Conservation (phyloP, 805 yeast genomes). For the Candida morakotiae region DNA sequence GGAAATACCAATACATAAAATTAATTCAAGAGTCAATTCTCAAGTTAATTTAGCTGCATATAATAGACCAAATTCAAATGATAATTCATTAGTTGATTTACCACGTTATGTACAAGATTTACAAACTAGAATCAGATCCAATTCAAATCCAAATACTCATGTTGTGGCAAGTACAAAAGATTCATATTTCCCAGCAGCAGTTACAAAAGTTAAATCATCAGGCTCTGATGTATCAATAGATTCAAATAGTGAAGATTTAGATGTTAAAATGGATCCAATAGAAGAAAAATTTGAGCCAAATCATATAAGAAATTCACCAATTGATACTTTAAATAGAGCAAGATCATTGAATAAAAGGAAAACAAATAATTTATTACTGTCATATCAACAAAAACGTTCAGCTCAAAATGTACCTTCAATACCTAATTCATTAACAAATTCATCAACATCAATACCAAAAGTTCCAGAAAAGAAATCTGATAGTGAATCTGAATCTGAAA, state of each 20-base stretch:
- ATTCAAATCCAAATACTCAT: slow-evolving; percentile 13
- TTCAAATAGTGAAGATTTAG: slow-evolving; percentile 2
- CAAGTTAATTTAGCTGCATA: slow-evolving; percentile 20
- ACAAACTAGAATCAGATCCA: slow-evolving; percentile 13
- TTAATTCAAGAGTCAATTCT: slow-evolving; percentile 39
- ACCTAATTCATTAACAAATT: slow-evolving; percentile 1
- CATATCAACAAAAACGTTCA: slow-evolving; percentile 6
- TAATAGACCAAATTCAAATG: slow-evolving; percentile 11
- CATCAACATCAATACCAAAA: slow-evolving; percentile 3
- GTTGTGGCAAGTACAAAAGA: slow-evolving; percentile 16
- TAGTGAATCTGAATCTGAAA: slow-evolving; percentile 2
- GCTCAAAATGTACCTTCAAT: slow-evolving; percentile 1
- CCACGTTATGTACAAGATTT: slow-evolving; percentile 11
- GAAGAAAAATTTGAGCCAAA: slow-evolving; percentile 13
- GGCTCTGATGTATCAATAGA: slow-evolving; percentile 11
- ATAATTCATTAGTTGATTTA: slow-evolving; percentile 14
- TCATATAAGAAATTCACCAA: slow-evolving; percentile 7
- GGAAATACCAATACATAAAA: slow-evolving; percentile 34
- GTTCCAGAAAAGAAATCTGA: slow-evolving; percentile 1
- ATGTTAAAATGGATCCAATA: slow-evolving; percentile 17
- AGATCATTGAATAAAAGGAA: slow-evolving; percentile 19
- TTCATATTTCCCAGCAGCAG: slow-evolving; percentile 22
- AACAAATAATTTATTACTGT: slow-evolving; percentile 5
- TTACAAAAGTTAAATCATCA: slow-evolving; percentile 5
- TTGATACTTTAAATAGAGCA: slow-evolving; percentile 16